Base-by-base conservation (phyloP, 2,329 filamentous ascomycete species). In the Diplodia corticola region DNA sequence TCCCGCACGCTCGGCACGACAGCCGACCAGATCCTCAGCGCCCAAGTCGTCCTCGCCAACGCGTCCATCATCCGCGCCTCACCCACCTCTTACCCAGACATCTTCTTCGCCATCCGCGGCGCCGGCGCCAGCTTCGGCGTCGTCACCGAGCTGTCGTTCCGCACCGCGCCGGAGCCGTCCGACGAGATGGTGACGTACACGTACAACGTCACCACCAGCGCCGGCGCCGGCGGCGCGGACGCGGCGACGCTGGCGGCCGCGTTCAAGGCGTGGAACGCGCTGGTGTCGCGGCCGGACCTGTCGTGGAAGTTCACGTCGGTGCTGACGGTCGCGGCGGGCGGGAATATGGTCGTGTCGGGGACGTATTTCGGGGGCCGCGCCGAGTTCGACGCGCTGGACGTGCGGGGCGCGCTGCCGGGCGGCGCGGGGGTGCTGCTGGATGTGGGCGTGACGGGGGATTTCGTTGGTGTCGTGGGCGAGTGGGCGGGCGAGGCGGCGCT, bases 111-210 rank as follows among this genome's bases (percentile, higher is more conserved):
- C 1, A 67, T 81, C 4, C 76, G 75, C 17, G 80, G 80, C 3
- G 80, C 79, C 4, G 80, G 76, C 7, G 76, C 76, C 55, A 76
- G 79, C 22, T 81, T 80, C 64, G 80, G 79, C 20, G 76, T 81
- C 66, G 73, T 80, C 28, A 78, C 75, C 7, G 77, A 78, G 40
- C 79, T 78, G 72, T 74, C 75, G 55, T 72, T 79, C 22, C 73
- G 76, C 30, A 78, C 76, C 2, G 69, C 77, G 63, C 68, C 75
- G 26, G 75, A 75, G 67, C 76, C 76, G 67, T 76, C 76, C 1
- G 67, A 68, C 9, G 69, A 75, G 54, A 69, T 74, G 7, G 72
- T 76, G 3, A 70, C 74, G 24, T 78, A 77, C 70, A 70, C 71
- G 4, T 78, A 77, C 69, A 73, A 69, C 63, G 69, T 77, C 46